phyloP scores from a whole-genome alignment of 2,329 filamentous ascomycete genomes.

The Chrysoporthe puriensis region DNA sequence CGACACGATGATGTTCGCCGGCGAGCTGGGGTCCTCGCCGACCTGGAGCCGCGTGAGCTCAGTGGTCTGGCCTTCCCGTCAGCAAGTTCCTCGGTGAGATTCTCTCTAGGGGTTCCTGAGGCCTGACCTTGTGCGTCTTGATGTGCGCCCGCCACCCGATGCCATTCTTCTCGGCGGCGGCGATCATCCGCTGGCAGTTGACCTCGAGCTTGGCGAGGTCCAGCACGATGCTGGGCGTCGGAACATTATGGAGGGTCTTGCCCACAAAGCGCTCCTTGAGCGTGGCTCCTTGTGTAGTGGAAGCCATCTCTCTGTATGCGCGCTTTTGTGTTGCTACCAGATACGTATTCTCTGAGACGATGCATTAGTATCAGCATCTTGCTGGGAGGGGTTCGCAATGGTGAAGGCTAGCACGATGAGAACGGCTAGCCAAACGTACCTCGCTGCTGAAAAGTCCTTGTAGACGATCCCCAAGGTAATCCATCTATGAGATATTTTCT shows the following conservation, averaged over 20 bases:
- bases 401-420: too few species aligned
- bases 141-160: conserved; percentile 77
- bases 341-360: not conserved
- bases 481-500: not conserved
- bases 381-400: too few species aligned
- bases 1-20: conserved; percentile 69
- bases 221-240: conserved; percentile 69
- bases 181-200: conserved; percentile 75
- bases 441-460: not conserved
- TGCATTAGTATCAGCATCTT: not conserved
- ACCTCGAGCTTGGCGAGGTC: conserved; percentile 67
- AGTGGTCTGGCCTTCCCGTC: conserved; percentile 53
- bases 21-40: conserved; percentile 52
- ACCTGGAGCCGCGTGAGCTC: conserved; percentile 72
- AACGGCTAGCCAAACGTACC: not conserved
- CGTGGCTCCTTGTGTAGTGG: conserved; percentile 38
- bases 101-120: not conserved
- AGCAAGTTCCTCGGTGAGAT: not conserved
- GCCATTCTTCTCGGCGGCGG: conserved; percentile 59
- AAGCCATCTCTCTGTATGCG: conserved; percentile 9
- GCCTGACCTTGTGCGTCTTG: conserved; percentile 77
- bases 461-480: too few species aligned
- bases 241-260: conserved; percentile 61
- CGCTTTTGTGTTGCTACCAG: not conserved
- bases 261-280: conserved; percentile 56